Conservation (phyloP, 139 green algal species). For the Limnomonas spitsbergensis region DNA sequence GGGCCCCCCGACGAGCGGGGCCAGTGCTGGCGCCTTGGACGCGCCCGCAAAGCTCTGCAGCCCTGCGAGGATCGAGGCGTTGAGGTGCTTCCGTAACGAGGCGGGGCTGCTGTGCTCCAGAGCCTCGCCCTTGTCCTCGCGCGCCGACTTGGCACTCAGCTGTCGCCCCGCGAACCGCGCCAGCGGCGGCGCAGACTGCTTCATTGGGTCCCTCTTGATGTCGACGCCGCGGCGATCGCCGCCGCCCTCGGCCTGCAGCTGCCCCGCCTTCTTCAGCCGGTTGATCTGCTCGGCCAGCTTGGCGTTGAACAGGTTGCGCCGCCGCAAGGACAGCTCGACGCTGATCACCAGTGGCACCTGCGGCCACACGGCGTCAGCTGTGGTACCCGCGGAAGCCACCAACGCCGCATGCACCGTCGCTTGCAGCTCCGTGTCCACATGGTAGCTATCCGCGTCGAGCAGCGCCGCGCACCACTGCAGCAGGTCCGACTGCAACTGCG, state of each 20-base stretch:
- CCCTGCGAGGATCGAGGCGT: neutral
- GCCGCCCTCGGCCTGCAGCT: neutral
- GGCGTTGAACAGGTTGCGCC: conserved; percentile 24
- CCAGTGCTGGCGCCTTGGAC: neutral
- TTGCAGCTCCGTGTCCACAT: conserved; percentile 19
- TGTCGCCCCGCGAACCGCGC: neutral
- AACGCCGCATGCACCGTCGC: neutral
- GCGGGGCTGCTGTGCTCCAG: neutral
- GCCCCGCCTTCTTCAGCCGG: neutral
- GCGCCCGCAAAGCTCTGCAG: neutral
- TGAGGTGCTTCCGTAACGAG: neutral
- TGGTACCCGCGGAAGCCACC: neutral
- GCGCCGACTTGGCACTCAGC: neutral
- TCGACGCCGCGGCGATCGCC: neutral
- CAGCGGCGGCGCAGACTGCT: neutral
- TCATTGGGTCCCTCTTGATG: neutral
- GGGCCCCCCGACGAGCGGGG: neutral
- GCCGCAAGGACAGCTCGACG: conserved; percentile 2
- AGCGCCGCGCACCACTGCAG: conserved; percentile 14
- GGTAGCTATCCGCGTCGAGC: neutral
- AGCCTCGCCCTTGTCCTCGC: neutral
- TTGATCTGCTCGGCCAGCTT: conserved; percentile 24
- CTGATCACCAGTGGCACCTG: neutral
- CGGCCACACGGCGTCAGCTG: neutral
- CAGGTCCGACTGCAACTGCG: neutral